Evolutionary conservation across 768 basidiomycete species (phyloP).

Genomic region (Pholiota molesta): DNA sequence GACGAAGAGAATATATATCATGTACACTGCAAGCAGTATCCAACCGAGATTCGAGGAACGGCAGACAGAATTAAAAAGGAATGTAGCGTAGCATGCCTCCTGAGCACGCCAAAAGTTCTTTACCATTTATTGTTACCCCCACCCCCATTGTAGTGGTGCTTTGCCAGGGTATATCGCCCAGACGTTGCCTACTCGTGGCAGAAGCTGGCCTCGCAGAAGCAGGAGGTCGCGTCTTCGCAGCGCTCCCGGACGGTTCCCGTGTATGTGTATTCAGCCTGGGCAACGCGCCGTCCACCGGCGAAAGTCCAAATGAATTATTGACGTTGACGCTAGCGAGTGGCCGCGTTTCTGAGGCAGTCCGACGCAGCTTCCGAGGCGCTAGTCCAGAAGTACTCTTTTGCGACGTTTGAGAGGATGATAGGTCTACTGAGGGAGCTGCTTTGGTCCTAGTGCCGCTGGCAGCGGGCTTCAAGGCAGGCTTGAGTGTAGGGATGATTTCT

Average conservation of each 20-base stretch:
- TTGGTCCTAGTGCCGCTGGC: slow-evolving; percentile 29
- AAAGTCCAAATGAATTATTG: slow-evolving; percentile 13
- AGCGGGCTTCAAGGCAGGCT: slow-evolving; percentile 70
- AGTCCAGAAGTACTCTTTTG: slow-evolving; percentile 27
- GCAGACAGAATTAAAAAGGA: not conserved
- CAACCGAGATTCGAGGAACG: not conserved
- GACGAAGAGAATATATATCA: not conserved
- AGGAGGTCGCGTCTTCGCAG: slow-evolving; percentile 16
- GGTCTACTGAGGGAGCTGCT: slow-evolving; percentile 12
- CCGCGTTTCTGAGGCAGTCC: slow-evolving; percentile 72
- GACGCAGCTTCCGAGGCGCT: slow-evolving; percentile 66
- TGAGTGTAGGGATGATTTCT: slow-evolving; percentile 80
- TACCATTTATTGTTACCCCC: slow-evolving; percentile 9
- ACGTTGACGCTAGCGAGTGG: slow-evolving; percentile 23
- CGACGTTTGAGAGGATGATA: slow-evolving; percentile 16
- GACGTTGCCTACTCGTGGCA: slow-evolving; percentile 46
- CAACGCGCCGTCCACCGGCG: slow-evolving; percentile 3
- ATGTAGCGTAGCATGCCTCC: not conserved
- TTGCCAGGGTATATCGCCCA: slow-evolving; percentile 71
- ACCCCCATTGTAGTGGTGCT: slow-evolving; percentile 19
- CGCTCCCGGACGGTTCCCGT: slow-evolving; percentile 12
- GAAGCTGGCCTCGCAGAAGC: slow-evolving; percentile 16
- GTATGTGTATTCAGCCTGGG: slow-evolving; percentile 14
- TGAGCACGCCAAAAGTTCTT: not conserved
- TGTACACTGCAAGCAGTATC: not conserved